Base-by-base conservation (phyloP, 371 early-diverging fungal genomes). In the Scutellospora calospora region DNA sequence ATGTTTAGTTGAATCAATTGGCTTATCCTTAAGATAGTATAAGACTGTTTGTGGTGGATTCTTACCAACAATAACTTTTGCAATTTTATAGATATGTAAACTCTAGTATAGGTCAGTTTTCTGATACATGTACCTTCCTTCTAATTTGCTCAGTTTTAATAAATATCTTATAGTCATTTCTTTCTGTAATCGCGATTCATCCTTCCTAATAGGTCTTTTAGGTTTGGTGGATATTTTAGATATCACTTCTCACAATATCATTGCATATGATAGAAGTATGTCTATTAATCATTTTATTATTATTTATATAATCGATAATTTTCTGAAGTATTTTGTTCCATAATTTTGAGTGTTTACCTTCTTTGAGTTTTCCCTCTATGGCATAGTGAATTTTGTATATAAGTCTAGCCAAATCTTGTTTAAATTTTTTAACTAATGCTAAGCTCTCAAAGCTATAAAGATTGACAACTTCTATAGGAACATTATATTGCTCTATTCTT, bases 311-410 rank as follows among this genome's bases (percentile, higher is more conserved):
- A 25, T 54, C n/a, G 31, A 74, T 54, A 54, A 54, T 54, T 54
- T 54, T 54, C 29, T 74, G 25, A 54, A 74, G 74, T 9, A 74
- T 74, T n/a, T 54, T 74, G 54, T 74, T 74, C 74, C 55, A 74
- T 25, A 74, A 54, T 54, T n/a, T 74, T 12, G 57, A 74, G 22
- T n/a, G 29, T 74, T 74, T 27, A 25, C 55, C 55, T 54, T 6
- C 33, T 27, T 14, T 5, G 0, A 74, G 41, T 69, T 69, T 69
- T 20, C 38, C 29, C 41, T 69, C 71, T 69, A 69, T 69, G 29
- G 49, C 71, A 69, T 69, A 69, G 6, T 69, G 71, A 45, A 69
- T 69, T 38, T 41, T 69, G 49, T 69, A 69, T 69, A 69, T 69
- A 35, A 41, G 18, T 69, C 41, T 38, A 20, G 71, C 71, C 41